Percentiles rank a stretch among this genome's conserved stretches.
phyloP scores from a whole-genome alignment of 139 green algal species.

The Pseudopediastrum boryanum region DNA sequence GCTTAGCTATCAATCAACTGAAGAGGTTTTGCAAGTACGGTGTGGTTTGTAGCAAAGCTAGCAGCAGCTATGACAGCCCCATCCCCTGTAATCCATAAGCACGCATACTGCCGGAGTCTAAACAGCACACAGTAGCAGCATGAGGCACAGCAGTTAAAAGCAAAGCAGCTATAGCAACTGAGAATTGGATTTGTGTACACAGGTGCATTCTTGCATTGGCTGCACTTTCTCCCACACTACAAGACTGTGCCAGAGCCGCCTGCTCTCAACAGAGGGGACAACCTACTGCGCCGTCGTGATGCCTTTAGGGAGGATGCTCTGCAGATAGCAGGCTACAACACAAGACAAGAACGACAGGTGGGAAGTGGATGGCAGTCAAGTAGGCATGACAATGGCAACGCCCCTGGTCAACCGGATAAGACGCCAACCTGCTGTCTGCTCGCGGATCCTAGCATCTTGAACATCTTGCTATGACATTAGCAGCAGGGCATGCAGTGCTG shows the following conservation, averaged over 20 bases:
- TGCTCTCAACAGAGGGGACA: slow-evolving; percentile 32
- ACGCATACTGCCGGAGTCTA: not conserved
- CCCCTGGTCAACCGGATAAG: too few relatives aligned
- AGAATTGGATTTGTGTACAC: not conserved
- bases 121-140: not conserved
- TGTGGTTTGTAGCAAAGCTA: not conserved
- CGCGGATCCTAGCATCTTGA: too few relatives aligned
- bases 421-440: too few relatives aligned
- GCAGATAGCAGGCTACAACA: slow-evolving; percentile 56
- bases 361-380: too few relatives aligned
- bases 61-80: not conserved
- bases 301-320: slow-evolving; percentile 33
- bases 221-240: slow-evolving; percentile 70
- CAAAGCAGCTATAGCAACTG: too few relatives aligned
- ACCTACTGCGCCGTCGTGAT: slow-evolving; percentile 54
- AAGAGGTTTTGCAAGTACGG: not conserved
- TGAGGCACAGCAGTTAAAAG: too few relatives aligned
- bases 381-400: too few relatives aligned
- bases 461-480: too few relatives aligned
- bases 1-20: not conserved
- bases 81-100: not conserved
- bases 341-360: slow-evolving; percentile 24
- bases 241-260: slow-evolving; percentile 59
- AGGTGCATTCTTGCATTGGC: slow-evolving; percentile 63
- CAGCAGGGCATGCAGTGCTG: too few relatives aligned